These are phyloP conservation scores for Dictyostelium citrinum DNA, from an alignment of 78 protist genomes.

Conservation along the genomic window DNA sequence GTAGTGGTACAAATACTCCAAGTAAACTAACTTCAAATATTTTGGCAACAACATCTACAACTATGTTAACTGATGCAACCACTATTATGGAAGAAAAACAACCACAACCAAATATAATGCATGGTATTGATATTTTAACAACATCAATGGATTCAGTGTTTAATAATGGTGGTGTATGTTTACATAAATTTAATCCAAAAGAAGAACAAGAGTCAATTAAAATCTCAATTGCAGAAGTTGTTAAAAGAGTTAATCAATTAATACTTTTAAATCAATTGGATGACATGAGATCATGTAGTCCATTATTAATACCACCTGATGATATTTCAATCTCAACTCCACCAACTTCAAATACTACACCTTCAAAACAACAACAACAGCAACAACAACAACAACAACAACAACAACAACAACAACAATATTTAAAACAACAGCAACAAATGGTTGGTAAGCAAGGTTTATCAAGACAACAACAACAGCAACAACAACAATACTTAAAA, in stretches of 20 bases:
- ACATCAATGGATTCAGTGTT: slow-evolving; percentile 39
- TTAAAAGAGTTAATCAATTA: slow-evolving; percentile 61
- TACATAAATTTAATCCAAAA: slow-evolving; percentile 6
- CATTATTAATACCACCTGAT: slow-evolving; percentile 51
- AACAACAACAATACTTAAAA: not conserved
- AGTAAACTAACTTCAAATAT: not conserved
- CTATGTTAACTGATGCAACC: not conserved
- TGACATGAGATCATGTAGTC: slow-evolving; percentile 32
- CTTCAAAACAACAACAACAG: not conserved
- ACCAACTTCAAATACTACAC: not conserved
- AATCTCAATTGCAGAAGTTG: slow-evolving; percentile 4
- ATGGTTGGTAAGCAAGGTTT: not conserved
- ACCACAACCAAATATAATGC: slow-evolving; percentile 8
- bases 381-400: not conserved
- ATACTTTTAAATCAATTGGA: slow-evolving; percentile 53
- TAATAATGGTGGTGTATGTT: not conserved
- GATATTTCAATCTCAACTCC: not conserved
- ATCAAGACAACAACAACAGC: slow-evolving; percentile 5
- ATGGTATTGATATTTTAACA: slow-evolving; percentile 14
- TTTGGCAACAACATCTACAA: not conserved
- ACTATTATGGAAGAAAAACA: not conserved
- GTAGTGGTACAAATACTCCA: slow-evolving; percentile 1
- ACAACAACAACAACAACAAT: not conserved
- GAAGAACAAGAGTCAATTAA: not conserved
- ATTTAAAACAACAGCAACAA: not conserved